These are phyloP conservation scores for Saitozyma sp. DNA, from an alignment of 768 basidiomycete genomes.

Conservation along the genomic window DNA sequence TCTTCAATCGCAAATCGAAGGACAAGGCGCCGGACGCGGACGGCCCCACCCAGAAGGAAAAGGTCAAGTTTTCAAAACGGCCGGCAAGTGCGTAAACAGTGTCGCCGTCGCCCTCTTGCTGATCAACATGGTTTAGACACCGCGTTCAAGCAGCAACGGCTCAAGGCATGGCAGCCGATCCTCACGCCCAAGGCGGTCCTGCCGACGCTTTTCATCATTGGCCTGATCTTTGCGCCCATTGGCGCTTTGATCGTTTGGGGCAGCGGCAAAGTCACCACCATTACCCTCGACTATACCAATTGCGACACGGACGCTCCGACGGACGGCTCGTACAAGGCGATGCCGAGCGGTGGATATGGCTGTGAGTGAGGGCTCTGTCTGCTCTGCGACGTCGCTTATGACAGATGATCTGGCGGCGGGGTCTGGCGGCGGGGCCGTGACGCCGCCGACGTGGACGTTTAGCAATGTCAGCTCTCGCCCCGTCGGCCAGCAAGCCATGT, in stretches of 20 bases:
- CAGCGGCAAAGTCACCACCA: slow-evolving; percentile 77
- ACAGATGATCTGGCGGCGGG: slow-evolving; percentile 54
- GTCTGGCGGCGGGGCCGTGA: slow-evolving; percentile 51
- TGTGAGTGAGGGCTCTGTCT: slow-evolving; percentile 32
- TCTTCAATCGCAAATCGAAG: slow-evolving; percentile 48
- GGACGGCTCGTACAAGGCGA: slow-evolving; percentile 57
- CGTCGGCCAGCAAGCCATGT: slow-evolving; percentile 60
- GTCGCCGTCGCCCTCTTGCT: not conserved
- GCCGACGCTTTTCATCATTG: slow-evolving; percentile 92
- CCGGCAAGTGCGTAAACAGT: slow-evolving; percentile 50
- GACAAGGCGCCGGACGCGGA: slow-evolving; percentile 34
- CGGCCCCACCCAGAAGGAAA: slow-evolving; percentile 47
- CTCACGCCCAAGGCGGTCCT: slow-evolving; percentile 96
- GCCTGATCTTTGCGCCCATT: slow-evolving; percentile 91
- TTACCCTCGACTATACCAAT: slow-evolving; percentile 90
- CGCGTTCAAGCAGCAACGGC: slow-evolving; percentile 97
- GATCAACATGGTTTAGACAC: slow-evolving; percentile 67
- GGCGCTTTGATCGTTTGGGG: slow-evolving; percentile 95
- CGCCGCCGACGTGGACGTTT: slow-evolving; percentile 74
- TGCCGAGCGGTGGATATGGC: slow-evolving; percentile 57
- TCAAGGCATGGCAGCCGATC: slow-evolving; percentile 99
- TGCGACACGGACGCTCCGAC: slow-evolving; percentile 69
- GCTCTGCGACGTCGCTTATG: not conserved
- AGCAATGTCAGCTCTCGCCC: slow-evolving; percentile 58
- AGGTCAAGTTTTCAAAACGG: slow-evolving; percentile 51